Base-by-base conservation (phyloP, 2,329 filamentous ascomycete species). In the Arthrobotrys pseudoclavata region DNA sequence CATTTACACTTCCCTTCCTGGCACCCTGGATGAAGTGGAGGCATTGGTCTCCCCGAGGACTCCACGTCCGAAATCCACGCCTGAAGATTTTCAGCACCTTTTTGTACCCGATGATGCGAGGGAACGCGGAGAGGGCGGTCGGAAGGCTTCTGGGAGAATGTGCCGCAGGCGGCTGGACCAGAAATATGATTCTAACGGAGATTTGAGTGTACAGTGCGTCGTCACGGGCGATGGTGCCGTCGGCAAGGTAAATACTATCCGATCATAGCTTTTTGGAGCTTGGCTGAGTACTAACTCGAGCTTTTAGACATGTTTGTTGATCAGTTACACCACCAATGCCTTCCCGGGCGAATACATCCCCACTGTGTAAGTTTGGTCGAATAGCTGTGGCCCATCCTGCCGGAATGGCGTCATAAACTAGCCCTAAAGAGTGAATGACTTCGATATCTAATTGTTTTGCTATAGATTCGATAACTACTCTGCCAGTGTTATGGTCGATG, bases 291-390 rank as follows among this genome's bases (percentile, higher is more conserved):
- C 84, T 85, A 81, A 85, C 82, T 57, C 40, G 24, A 50, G 2
- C 48, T 57, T 20, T 45, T 81, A 97, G 95, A 99, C 96, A 88
- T 99, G 96, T 87, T 91, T 99, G 77, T 91, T 99, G 82, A 99
- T 99, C 84, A 98, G 95, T 66, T 99, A 99, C 87, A 98, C 96
- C 80, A 99, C 96, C 80, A 99, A 98, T 87, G 96, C 96, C 80
- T 99, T 99, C 85, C 96, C 96, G n/a, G 96, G 96, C 85, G 96
- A 99, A 88, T 99, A 99, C 86, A 98, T 99, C 82, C 96, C 96
- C 81, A 99, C 96, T 82, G 96, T 99, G 92, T 96, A 86, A 85
- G 91, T 87, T 52, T 45, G 37, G 57, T 53, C 29, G 12, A 20
- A 26, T 2, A 31, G 29, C 37, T 40, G 22, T 37, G 31, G 18